Evolutionary conservation across 768 basidiomycete species (phyloP).

Genomic region (Trametes punicea): DNA sequence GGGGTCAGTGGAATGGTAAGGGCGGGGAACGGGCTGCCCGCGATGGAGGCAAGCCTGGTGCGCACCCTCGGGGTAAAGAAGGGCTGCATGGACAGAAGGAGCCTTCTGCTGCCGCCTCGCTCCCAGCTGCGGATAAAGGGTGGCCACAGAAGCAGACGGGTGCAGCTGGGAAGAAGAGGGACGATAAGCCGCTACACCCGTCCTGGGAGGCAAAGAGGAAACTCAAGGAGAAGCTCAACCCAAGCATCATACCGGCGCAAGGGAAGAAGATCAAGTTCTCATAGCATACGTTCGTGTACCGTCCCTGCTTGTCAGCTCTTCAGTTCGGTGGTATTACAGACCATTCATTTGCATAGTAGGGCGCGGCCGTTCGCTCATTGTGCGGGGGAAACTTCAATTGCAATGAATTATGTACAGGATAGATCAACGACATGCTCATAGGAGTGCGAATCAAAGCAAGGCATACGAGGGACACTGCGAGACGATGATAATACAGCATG

Average conservation of each 20-base stretch:
- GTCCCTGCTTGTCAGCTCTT: background rate
- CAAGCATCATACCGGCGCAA: conserved; percentile 60
- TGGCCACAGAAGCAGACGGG: conserved; percentile 14
- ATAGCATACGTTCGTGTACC: background rate
- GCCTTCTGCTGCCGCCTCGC: background rate
- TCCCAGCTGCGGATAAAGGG: conserved; percentile 20
- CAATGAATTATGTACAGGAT: background rate
- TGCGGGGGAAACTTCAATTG: background rate
- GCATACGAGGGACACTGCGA: background rate
- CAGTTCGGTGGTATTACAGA: background rate
- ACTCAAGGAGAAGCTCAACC: conserved; percentile 65
- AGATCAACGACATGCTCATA: background rate
- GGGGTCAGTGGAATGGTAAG: background rate
- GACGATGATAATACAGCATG: conserved; percentile 9
- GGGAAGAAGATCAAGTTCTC: conserved; percentile 82
- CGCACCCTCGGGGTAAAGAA: background rate
- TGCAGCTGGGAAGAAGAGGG: conserved; percentile 13
- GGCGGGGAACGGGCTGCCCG: background rate
- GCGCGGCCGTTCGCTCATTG: no score
- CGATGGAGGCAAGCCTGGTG: background rate
- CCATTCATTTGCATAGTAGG: no score
- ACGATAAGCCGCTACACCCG: conserved; percentile 68
- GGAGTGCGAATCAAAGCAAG: background rate
- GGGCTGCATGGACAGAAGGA: background rate
- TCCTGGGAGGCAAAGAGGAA: conserved; percentile 95